Evolutionary conservation across 108 stramenopile species (phyloP).

Genomic region (Aurantiochytrium sp.): DNA sequence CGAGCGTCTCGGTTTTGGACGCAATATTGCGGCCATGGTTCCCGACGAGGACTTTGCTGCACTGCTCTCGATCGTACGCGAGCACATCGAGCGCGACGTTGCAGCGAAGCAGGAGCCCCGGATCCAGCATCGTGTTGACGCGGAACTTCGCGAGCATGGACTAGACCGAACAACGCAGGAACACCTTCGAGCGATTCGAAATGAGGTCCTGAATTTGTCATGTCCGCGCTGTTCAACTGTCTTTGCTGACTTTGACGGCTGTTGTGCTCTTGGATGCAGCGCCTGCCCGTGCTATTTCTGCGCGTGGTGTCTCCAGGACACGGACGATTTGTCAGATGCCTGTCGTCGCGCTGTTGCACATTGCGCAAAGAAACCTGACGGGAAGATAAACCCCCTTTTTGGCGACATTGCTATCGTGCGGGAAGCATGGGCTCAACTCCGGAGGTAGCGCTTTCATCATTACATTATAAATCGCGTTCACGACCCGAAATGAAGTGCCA

Average conservation of each 20-base stretch:
- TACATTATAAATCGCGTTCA: no score
- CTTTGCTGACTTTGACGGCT: not conserved
- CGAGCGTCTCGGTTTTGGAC: not conserved
- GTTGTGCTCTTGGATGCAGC: not conserved
- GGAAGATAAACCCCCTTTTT: no score
- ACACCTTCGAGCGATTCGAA: not conserved
- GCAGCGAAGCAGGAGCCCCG: not conserved
- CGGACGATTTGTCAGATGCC: not conserved
- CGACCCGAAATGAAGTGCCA: no score
- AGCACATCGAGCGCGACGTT: not conserved
- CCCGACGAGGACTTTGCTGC: not conserved
- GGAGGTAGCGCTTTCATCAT: no score
- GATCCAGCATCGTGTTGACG: not conserved
- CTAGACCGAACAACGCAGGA: not conserved
- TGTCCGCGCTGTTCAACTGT: not conserved
- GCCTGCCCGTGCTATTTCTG: not conserved
- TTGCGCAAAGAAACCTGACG: not conserved
- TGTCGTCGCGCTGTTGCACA: not conserved
- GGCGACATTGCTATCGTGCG: no score
- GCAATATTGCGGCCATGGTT: not conserved
- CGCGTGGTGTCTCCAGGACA: not conserved
- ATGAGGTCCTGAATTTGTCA: not conserved
- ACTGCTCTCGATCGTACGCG: not conserved
- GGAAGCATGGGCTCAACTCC: no score
- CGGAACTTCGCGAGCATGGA: not conserved